These are phyloP conservation scores for Peronospora farinosa DNA, from an alignment of 352 stramenopile genomes.

Conservation along the genomic window DNA sequence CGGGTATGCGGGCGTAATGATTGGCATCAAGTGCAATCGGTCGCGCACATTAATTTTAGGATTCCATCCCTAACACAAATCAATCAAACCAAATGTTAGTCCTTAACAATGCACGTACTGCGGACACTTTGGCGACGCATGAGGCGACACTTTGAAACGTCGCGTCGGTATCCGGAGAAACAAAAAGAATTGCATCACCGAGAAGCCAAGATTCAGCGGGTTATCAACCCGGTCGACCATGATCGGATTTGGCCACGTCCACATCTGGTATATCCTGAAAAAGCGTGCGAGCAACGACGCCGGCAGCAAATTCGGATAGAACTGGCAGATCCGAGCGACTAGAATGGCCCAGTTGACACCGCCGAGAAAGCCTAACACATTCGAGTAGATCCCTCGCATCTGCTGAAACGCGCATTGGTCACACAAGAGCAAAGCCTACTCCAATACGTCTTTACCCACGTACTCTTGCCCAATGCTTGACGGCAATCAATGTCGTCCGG, in stretches of 20 bases:
- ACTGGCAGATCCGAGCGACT: conserved; percentile 91
- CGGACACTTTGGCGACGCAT: conserved; percentile 2
- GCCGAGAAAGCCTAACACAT: conserved; percentile 96
- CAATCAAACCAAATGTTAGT: conserved; percentile 11
- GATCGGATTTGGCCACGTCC: conserved; percentile 94
- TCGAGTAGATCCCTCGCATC: conserved; percentile 96
- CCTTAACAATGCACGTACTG: conserved; percentile 1
- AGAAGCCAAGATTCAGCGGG: conserved; percentile 45
- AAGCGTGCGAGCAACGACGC: conserved; percentile 90
- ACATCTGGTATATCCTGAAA: conserved; percentile 93
- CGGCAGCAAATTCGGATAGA: conserved; percentile 82
- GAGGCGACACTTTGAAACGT: conserved; percentile 1
- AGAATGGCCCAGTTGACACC: conserved; percentile 99
- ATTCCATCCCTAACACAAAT: conserved; percentile 76
- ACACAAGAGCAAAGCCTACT: conserved; percentile 1
- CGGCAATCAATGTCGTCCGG: conserved; percentile 84
- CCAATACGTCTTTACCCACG: background rate
- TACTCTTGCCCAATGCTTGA: conserved; percentile 88
- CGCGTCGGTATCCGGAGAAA: conserved; percentile 1
- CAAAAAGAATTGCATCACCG: conserved; percentile 36
- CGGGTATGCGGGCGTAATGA: conserved; percentile 98
- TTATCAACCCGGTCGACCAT: conserved; percentile 65
- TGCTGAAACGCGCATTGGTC: conserved; percentile 21
- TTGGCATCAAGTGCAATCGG: conserved; percentile 94
- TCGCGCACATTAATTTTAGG: conserved; percentile 80